These are phyloP conservation scores for Epichloe hybrida DNA, from an alignment of 2,329 filamentous ascomycete species.

Conservation along the genomic window DNA sequence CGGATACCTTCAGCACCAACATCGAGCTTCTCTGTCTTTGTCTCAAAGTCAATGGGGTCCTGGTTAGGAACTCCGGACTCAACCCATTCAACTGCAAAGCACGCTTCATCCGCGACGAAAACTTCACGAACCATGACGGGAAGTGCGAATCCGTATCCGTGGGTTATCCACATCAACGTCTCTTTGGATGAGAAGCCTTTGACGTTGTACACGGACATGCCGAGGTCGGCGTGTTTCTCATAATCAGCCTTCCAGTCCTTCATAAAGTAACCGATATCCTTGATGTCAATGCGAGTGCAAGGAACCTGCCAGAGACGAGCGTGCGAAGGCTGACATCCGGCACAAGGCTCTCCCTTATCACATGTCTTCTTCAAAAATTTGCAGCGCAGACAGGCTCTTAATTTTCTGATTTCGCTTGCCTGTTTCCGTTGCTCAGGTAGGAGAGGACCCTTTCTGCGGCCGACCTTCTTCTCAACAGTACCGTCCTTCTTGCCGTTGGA, in stretches of 20 bases:
- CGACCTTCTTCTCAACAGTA: conserved; percentile 77
- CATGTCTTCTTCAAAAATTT: conserved; percentile 99
- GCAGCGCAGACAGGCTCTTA: conserved; percentile 85
- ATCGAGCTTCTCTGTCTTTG: conserved; percentile 77
- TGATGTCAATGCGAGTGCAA: conserved; percentile 96
- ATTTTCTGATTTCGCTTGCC: conserved; percentile 90
- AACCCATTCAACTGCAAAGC: conserved; percentile 88
- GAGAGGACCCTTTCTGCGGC: conserved; percentile 77
- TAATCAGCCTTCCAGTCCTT: conserved; percentile 99
- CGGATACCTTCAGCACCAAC: conserved; percentile 83
- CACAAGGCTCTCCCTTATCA: conserved; percentile 92
- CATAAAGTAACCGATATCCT: conserved; percentile 97
- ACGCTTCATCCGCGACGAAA: conserved; percentile 80
- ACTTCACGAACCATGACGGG: conserved; percentile 91
- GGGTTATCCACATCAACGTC: conserved; percentile 77
- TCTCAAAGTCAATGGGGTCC: conserved; percentile 68
- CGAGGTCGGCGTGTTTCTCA: conserved; percentile 74
- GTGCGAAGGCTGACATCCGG: conserved; percentile 88
- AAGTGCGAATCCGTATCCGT: conserved; percentile 86
- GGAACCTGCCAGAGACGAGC: conserved; percentile 94
- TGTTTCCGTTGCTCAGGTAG: conserved; percentile 91
- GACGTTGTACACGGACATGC: conserved; percentile 88
- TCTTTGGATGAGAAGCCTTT: conserved; percentile 64
- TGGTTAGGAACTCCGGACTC: conserved; percentile 58
- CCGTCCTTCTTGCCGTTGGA: conserved; percentile 68